These are phyloP conservation scores for Apiospora saccharicola DNA, from an alignment of 2,329 filamentous ascomycete species.

Conservation along the genomic window DNA sequence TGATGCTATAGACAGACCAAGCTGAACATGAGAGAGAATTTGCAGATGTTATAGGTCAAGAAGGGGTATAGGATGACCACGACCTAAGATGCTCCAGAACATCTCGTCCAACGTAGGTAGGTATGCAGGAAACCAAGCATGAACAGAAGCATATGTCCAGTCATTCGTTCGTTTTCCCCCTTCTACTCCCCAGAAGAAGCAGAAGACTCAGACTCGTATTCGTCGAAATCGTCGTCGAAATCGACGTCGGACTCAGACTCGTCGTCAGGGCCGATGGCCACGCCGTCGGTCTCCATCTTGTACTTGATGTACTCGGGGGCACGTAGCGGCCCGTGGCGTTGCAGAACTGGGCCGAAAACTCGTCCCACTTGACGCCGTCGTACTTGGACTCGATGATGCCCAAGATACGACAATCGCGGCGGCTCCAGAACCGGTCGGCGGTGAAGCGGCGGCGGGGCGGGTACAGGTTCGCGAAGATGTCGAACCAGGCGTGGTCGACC, in stretches of 20 bases:
- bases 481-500: conserved; percentile 22
- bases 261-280: neutral
- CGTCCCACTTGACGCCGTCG: conserved; percentile 36
- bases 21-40: neutral
- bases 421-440: conserved; percentile 36
- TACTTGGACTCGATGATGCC: conserved; percentile 38
- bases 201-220: neutral
- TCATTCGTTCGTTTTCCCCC: too few relatives aligned
- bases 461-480: conserved; percentile 29
- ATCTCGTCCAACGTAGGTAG: neutral
- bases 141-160: neutral
- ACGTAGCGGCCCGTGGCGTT: conserved; percentile 40
- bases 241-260: neutral
- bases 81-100: neutral
- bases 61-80: neutral
- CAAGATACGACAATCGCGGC: conserved; percentile 37
- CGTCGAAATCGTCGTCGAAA: neutral
- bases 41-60: neutral
- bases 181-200: neutral
- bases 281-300: conserved; percentile 34
- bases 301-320: conserved; percentile 33
- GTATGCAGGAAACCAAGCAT: neutral
- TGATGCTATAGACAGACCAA: neutral
- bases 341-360: conserved; percentile 39
- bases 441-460: conserved; percentile 31